Evolutionary conservation across 2,329 filamentous ascomycete genomes (phyloP).

Genomic region (Cytospora mali): DNA sequence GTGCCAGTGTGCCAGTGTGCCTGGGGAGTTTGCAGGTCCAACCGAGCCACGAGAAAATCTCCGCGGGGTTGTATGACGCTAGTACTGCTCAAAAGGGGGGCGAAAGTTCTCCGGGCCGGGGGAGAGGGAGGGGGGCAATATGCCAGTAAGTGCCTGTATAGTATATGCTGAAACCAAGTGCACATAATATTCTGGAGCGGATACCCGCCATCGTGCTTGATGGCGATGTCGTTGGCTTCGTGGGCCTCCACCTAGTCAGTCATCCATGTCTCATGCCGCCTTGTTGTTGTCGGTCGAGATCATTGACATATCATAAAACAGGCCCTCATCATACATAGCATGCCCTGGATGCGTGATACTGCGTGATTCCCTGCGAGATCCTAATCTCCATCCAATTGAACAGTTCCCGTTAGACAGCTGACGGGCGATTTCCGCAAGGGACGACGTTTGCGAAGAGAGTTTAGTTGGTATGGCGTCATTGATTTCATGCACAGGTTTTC

Average conservation of each 20-base stretch:
- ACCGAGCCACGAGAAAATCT: slow-evolving; percentile 4
- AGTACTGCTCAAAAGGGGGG: too few species aligned
- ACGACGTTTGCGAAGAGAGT: background rate
- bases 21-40: slow-evolving; percentile 16
- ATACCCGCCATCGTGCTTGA: background rate
- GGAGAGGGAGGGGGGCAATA: background rate
- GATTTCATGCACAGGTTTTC: slow-evolving; percentile 12
- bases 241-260: too few species aligned
- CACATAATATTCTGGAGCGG: background rate
- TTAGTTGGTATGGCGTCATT: slow-evolving; percentile 24
- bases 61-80: background rate
- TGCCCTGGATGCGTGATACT: background rate
- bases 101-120: background rate
- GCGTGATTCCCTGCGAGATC: background rate
- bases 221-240: background rate
- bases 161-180: background rate
- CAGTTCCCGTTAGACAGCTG: background rate
- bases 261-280: background rate
- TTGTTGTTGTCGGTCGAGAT: background rate
- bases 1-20: too few species aligned
- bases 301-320: background rate
- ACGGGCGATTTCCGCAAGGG: slow-evolving; percentile 16
- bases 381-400: slow-evolving; percentile 22
- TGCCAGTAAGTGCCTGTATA: background rate
- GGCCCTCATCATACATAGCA: background rate